Evolutionary conservation across 2,329 filamentous ascomycete genomes (phyloP).

Genomic region (Colletotrichum tabaci): DNA sequence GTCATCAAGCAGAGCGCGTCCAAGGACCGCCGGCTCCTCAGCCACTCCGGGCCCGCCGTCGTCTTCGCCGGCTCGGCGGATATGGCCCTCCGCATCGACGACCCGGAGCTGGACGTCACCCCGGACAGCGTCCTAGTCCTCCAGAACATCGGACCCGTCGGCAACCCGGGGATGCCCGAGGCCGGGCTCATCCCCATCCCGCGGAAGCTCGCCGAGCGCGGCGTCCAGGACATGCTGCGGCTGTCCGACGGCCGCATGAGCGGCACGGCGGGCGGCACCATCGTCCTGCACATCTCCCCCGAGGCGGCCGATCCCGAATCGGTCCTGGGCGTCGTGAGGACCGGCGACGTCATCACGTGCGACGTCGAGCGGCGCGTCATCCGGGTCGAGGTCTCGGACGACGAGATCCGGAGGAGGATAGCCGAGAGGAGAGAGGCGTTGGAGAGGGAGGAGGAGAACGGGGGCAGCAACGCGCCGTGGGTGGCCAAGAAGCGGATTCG

Average conservation of each 20-base stretch:
- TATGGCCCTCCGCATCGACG: slow-evolving; percentile 74
- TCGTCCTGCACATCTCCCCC: slow-evolving; percentile 89
- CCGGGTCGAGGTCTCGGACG: slow-evolving; percentile 73
- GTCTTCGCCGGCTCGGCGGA: slow-evolving; percentile 84
- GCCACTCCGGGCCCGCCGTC: slow-evolving; percentile 65
- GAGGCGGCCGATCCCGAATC: slow-evolving; percentile 84
- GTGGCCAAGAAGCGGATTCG: slow-evolving; percentile 57
- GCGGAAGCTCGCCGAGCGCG: slow-evolving; percentile 82
- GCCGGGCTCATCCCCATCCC: slow-evolving; percentile 76
- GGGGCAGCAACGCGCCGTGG: slow-evolving; percentile 51
- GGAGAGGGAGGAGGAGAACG: slow-evolving; percentile 54
- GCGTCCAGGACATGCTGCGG: slow-evolving; percentile 84
- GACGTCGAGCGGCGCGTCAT: slow-evolving; percentile 78
- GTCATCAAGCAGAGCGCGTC: slow-evolving; percentile 91
- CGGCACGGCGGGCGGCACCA: slow-evolving; percentile 90
- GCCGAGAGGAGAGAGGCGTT: slow-evolving; percentile 63
- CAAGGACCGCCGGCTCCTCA: slow-evolving; percentile 76
- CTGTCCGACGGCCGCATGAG: slow-evolving; percentile 91
- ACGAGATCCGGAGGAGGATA: slow-evolving; percentile 76
- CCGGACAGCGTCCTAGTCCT: slow-evolving; percentile 79
- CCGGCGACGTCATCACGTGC: slow-evolving; percentile 85
- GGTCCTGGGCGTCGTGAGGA: slow-evolving; percentile 81
- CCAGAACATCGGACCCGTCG: slow-evolving; percentile 90
- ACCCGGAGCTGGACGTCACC: slow-evolving; percentile 73
- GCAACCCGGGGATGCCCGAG: slow-evolving; percentile 94